phyloP scores from a whole-genome alignment of 139 green algal species.

The Mychonastes homosphaera region DNA sequence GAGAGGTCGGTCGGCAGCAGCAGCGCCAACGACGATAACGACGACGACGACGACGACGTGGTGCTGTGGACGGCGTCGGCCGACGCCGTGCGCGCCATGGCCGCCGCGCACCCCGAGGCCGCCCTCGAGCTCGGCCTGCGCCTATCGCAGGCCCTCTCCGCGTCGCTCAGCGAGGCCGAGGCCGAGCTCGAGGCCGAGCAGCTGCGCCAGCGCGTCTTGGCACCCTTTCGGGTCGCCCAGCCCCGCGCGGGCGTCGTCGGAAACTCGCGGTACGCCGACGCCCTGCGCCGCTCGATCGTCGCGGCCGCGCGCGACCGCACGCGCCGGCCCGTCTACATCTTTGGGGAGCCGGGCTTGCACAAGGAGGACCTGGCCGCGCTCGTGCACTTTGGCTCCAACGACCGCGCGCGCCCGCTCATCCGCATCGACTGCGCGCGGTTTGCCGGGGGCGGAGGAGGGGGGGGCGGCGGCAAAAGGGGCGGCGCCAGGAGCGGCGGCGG shows the following conservation, averaged over 20 bases:
- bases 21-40: too few species aligned
- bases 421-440: slow-evolving; percentile 10
- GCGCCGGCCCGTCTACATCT: slow-evolving; percentile 37
- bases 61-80: too few species aligned
- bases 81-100: too few species aligned
- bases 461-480: too few species aligned
- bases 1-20: too few species aligned
- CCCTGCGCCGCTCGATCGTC: slow-evolving; percentile 27
- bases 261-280: slow-evolving; percentile 40
- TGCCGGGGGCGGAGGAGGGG: too few species aligned
- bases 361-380: slow-evolving; percentile 54
- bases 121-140: too few species aligned
- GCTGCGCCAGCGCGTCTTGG: slow-evolving; percentile 23
- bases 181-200: slow-evolving; percentile 23
- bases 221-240: slow-evolving; percentile 40
- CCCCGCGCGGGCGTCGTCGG: slow-evolving; percentile 50
- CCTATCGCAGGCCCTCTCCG: too few species aligned
- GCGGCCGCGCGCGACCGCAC: slow-evolving; percentile 8
- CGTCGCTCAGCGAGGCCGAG: too few species aligned
- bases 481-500: too few species aligned
- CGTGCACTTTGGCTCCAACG: slow-evolving; percentile 47
- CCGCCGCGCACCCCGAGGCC: too few species aligned
- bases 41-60: too few species aligned
- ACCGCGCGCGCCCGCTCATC: slow-evolving; percentile 28
- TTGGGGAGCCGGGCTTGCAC: slow-evolving; percentile 58